Evolutionary conservation across 306 rosid genomes (phyloP), one percentile per base, ranked within the genome.

Genomic region (Comarum palustre): DNA sequence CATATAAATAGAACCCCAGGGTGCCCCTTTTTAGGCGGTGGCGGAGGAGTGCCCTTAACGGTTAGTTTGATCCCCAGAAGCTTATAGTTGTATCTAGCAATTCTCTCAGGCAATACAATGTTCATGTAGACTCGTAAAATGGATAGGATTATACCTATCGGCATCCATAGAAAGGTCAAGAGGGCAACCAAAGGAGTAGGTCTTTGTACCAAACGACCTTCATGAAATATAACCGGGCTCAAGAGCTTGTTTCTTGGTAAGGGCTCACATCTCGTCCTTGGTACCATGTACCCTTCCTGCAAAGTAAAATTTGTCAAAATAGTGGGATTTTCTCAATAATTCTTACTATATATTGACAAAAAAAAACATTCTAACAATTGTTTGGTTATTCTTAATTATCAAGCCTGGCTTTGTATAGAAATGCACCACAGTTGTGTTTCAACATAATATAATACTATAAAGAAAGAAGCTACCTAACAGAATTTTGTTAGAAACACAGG

Each of bases 241-340:
- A 90, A 62, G 38, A 95, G 96, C 84, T 91, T 81, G 81, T 80
- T 87, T 82, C 92, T 91, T 64, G 93, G 86, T 0, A 91, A 66
- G 29, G 97, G 82, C 71, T 88, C 88, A 55, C 91, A 75, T 68
- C 73, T 84, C 1, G 79, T 81, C 68, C 87, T 85, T 54, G 93
- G 96, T 14, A 94, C 96, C 87, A 87, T 80, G 62, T 83, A 94
- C 54, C 80, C 97, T 79, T 94, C 97, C 97, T 94, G 95, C 78
- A 82, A 69, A 48, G 39, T 22, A 17, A 4, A 55, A 59, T 62
- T 39, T 46, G 62, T 48, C 64, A 25, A 73, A 22, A 36, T 19
- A 32, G 36, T 17, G 58, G 59, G 31, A 31, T 11, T 67, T 46
- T 8, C 6, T 68, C 20, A 42, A 42, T 22, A 20, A 36, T 41